Evolutionary conservation across 805 yeast species (phyloP).

Genomic region (Hanseniaspora vineae): DNA sequence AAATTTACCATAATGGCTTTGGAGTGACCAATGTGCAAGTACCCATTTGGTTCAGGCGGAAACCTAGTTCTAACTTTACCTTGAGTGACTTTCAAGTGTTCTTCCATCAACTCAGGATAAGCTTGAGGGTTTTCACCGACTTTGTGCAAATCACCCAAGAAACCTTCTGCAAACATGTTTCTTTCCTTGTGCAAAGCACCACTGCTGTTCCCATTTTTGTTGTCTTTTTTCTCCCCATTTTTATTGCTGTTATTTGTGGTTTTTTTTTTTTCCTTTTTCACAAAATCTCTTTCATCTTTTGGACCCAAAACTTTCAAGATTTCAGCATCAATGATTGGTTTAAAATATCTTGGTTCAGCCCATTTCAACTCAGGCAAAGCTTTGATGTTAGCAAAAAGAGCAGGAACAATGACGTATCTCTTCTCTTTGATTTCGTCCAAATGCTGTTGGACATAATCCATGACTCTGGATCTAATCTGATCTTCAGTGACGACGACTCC

Average conservation of each 20-base stretch:
- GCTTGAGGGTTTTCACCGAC: constrained; percentile 93
- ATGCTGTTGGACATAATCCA: constrained; percentile 44
- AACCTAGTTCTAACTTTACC: constrained; percentile 87
- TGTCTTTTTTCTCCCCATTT: constrained; percentile 4
- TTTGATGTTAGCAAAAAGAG: constrained; percentile 65
- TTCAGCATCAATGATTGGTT: constrained; percentile 74
- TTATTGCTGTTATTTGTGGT: constrained; percentile 21
- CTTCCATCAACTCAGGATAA: constrained; percentile 69
- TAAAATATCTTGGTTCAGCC: constrained; percentile 82
- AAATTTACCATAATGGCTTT: constrained; percentile 96
- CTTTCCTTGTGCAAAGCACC: constrained; percentile 22
- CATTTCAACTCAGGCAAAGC: constrained; percentile 66
- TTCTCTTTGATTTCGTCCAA: constrained; percentile 49
- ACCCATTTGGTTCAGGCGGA: constrained; percentile 98
- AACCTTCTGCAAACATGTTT: constrained; percentile 91
- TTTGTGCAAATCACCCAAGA: constrained; percentile 86
- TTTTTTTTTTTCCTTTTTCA: constrained; percentile 63
- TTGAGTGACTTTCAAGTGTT: constrained; percentile 63
- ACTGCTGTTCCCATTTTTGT: constrained; percentile 7
- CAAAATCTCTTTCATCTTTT: constrained; percentile 85
- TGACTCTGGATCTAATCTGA: constrained; percentile 47
- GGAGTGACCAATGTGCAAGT: constrained; percentile 95
- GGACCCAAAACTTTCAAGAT: constrained; percentile 74
- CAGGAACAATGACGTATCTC: constrained; percentile 72
- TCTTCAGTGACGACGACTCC: constrained; percentile 62